phyloP scores from a whole-genome alignment of 768 basidiomycete species.

The Tricholoma sp. region DNA sequence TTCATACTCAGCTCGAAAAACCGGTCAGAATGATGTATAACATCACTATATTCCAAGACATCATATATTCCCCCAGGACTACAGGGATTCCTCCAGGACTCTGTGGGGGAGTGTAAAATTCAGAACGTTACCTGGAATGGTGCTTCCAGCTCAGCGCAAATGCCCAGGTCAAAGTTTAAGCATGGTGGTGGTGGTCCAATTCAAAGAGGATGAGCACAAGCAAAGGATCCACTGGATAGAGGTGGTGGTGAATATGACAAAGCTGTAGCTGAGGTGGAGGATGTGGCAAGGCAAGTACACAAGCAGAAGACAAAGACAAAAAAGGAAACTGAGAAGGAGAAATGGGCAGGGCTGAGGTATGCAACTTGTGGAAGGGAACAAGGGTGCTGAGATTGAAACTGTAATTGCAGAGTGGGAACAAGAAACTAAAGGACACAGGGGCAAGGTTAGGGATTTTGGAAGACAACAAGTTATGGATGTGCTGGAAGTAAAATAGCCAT shows the following conservation, averaged over 20 bases:
- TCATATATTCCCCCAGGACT: too few species aligned
- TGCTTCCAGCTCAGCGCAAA: slow-evolving; percentile 64
- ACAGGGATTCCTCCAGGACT: too few species aligned
- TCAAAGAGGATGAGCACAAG: slow-evolving; percentile 8
- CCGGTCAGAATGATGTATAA: too few species aligned
- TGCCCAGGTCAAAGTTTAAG: slow-evolving; percentile 33
- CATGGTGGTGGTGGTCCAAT: slow-evolving; percentile 13
- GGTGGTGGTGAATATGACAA: slow-evolving; percentile 24
- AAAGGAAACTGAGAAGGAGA: slow-evolving; percentile 12
- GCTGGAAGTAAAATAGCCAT: not conserved
- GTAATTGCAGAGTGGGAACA: slow-evolving; percentile 50
- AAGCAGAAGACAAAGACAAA: slow-evolving; percentile 18
- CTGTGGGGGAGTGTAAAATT: too few species aligned
- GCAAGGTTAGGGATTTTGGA: not conserved
- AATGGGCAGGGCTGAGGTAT: slow-evolving; percentile 31
- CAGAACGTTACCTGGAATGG: slow-evolving; percentile 78
- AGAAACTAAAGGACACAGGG: not conserved
- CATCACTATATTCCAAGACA: too few species aligned
- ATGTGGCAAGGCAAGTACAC: slow-evolving; percentile 36
- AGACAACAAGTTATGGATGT: not conserved
- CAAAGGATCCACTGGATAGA: slow-evolving; percentile 24
- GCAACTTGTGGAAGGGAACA: slow-evolving; percentile 64
- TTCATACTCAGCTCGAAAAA: too few species aligned
- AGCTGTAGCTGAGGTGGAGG: slow-evolving; percentile 5
- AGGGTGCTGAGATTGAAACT: slow-evolving; percentile 52